A percentile compares a stretch with the other conserved stretches of the same genome.
Conservation (phyloP, 2,329 filamentous ascomycete genomes). For the Botrytis galanthina region DNA sequence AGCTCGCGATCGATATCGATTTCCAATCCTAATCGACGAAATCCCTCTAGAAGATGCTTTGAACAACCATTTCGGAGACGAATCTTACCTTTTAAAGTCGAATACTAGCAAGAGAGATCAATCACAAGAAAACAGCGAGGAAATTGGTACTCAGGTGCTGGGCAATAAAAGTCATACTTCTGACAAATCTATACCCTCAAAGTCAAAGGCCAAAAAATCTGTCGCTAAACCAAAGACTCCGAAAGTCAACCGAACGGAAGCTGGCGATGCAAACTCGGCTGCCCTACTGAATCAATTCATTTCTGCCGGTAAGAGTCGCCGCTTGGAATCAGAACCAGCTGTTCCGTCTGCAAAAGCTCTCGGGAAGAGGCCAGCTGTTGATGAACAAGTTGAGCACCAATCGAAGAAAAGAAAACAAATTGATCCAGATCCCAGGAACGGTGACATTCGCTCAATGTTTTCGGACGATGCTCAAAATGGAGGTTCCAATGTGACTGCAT, state of each 20-base stretch:
- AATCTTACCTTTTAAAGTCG: background rate
- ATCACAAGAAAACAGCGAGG: background rate
- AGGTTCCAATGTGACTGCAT: background rate
- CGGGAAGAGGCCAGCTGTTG: slow-evolving; percentile 31
- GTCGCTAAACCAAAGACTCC: slow-evolving; percentile 3
- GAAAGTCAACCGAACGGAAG: background rate
- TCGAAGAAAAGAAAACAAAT: slow-evolving; percentile 25
- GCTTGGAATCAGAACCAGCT: background rate
- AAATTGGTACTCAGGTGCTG: background rate
- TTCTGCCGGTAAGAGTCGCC: background rate
- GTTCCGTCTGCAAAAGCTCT: slow-evolving; percentile 29
- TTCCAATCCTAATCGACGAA: background rate
- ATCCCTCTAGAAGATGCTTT: background rate
- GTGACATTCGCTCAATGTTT: slow-evolving; percentile 15
- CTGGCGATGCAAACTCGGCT: slow-evolving; percentile 13
- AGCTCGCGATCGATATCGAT: background rate
- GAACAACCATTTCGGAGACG: background rate
- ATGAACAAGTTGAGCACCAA: slow-evolving; percentile 17
- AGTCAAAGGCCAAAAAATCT: background rate
- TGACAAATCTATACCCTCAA: background rate
- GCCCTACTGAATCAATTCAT: slow-evolving; percentile 11
- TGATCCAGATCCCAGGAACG: slow-evolving; percentile 15
- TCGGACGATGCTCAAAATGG: background rate
- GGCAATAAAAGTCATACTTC: background rate
- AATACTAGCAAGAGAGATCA: slow-evolving; percentile 4